phyloP scores from a whole-genome alignment of 2,329 filamentous ascomycete species.

The Cordyceps fumosorosea region DNA sequence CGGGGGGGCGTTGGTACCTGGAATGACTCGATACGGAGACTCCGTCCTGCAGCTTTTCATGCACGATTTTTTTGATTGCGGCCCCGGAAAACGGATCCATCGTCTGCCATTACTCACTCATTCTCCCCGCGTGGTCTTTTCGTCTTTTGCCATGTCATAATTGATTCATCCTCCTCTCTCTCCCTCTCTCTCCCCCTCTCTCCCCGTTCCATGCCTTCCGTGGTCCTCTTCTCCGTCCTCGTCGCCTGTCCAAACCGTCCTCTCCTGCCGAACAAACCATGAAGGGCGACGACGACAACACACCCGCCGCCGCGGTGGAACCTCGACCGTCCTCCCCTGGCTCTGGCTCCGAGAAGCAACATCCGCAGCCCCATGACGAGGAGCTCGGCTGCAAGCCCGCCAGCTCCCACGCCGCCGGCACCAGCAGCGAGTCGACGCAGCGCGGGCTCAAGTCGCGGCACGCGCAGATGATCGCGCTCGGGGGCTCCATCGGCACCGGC shows the following conservation, averaged over 20 bases:
- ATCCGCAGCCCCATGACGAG: neutral
- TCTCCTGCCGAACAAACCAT: neutral
- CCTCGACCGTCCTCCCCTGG: neutral
- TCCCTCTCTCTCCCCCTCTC: neutral
- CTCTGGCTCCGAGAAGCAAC: constrained; percentile 1
- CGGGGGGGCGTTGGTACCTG: too few relatives aligned
- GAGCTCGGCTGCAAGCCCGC: neutral
- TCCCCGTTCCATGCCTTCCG: too few relatives aligned
- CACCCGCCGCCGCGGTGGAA: neutral
- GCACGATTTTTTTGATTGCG: neutral
- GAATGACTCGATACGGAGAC: constrained; percentile 9
- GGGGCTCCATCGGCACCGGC: constrained; percentile 12
- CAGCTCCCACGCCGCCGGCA: neutral
- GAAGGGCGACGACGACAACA: neutral
- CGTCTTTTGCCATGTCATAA: neutral
- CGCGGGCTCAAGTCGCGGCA: constrained; percentile 25
- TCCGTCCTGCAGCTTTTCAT: neutral
- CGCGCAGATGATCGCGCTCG: constrained; percentile 48
- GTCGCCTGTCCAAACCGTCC: neutral
- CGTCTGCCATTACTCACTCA: neutral
- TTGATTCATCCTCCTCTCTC: neutral
- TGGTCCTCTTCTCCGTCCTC: neutral
- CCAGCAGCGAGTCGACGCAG: constrained; percentile 6
- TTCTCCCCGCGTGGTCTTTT: neutral
- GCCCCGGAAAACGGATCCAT: neutral